Conservation (phyloP, 305 asterid species). For the Solanum hybrid region DNA sequence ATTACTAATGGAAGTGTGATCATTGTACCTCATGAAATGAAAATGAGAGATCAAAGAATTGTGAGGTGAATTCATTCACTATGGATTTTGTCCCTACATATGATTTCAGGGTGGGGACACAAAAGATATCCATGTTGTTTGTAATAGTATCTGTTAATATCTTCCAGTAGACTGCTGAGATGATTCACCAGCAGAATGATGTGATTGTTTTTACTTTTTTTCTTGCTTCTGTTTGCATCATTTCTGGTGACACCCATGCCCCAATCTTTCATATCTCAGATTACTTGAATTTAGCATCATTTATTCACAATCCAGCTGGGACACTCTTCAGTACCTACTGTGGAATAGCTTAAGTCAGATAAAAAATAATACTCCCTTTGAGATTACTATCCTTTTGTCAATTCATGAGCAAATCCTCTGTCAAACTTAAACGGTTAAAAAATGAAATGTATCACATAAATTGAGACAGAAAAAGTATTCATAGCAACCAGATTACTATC, state of each 20-base stretch:
- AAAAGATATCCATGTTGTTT: neutral
- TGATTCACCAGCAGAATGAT: neutral
- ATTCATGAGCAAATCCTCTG: neutral
- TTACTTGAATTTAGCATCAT: neutral
- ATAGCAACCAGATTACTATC: neutral
- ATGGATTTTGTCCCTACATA: neutral
- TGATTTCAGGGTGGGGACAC: neutral
- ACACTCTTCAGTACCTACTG: neutral
- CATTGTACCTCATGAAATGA: neutral
- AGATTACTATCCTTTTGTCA: too few relatives aligned
- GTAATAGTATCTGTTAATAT: neutral
- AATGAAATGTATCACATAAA: neutral
- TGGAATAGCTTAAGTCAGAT: neutral
- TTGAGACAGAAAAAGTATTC: neutral
- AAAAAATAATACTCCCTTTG: neutral
- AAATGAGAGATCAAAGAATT: neutral
- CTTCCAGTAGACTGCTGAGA: neutral
- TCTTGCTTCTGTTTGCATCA: slow-evolving; percentile 3
- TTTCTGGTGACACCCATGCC: neutral
- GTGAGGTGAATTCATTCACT: neutral
- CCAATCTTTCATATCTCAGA: neutral
- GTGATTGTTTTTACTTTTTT: neutral
- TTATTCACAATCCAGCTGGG: neutral
- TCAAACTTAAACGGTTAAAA: too few relatives aligned
- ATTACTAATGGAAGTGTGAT: neutral